Evolutionary conservation across 23 red algal species (phyloP).

Genomic region (Gracilariopsis chorda): DNA sequence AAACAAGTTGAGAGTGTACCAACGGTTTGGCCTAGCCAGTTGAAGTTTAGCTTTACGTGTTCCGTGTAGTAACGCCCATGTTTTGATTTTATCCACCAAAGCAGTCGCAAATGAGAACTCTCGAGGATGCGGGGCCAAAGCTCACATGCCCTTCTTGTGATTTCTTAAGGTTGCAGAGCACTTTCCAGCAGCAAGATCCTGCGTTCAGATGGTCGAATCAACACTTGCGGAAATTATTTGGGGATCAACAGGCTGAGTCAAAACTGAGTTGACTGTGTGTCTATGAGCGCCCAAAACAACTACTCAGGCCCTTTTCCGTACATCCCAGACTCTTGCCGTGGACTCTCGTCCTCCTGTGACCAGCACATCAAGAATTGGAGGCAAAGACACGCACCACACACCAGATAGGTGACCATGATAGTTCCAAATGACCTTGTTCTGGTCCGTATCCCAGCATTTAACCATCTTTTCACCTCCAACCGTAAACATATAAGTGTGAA

Average conservation of each 20-base stretch:
- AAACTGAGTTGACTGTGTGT: slow-evolving; percentile 55
- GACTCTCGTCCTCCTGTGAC: slow-evolving; percentile 80
- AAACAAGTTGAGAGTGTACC: no score
- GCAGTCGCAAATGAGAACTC: slow-evolving; percentile 70
- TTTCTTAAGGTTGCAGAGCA: slow-evolving; percentile 72
- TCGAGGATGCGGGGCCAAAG: slow-evolving; percentile 53
- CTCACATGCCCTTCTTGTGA: slow-evolving; percentile 83
- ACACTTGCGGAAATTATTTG: slow-evolving; percentile 71
- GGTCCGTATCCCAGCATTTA: slow-evolving; percentile 90
- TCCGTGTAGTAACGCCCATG: slow-evolving; percentile 72
- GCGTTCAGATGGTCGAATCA: slow-evolving; percentile 65
- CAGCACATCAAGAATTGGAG: slow-evolving; percentile 74
- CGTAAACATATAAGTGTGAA: slow-evolving; percentile 84
- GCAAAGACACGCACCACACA: slow-evolving; percentile 66
- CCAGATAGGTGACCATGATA: slow-evolving; percentile 88
- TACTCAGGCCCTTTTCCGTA: slow-evolving; percentile 66
- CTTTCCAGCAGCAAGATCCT: slow-evolving; percentile 80
- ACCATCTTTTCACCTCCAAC: slow-evolving; percentile 83
- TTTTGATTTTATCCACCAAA: slow-evolving; percentile 80
- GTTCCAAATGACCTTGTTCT: slow-evolving; percentile 81
- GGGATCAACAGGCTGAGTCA: slow-evolving; percentile 60
- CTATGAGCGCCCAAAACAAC: slow-evolving; percentile 58
- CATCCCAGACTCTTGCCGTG: slow-evolving; percentile 81
- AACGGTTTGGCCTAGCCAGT: no score
- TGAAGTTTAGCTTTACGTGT: no score